Evolutionary conservation across 176 grass and related monocot species (phyloP).

Genomic region (Ensete glaucum): DNA sequence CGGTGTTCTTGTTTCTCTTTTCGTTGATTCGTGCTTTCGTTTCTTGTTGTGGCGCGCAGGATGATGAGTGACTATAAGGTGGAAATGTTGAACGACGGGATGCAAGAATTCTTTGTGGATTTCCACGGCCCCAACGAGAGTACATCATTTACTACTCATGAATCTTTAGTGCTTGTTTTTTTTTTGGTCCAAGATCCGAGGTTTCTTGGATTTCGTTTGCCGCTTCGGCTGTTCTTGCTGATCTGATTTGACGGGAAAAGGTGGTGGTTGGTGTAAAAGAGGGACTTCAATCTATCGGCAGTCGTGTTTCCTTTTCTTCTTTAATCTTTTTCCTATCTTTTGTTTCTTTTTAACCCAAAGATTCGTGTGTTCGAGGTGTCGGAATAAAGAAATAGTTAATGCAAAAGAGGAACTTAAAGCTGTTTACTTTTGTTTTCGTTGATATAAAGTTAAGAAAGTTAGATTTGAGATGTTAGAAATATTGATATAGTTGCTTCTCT

Average conservation of each 20-base stretch:
- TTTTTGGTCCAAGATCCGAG: background rate
- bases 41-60: constrained; percentile 26
- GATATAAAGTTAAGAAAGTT: too few species aligned
- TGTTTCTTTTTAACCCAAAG: too few species aligned
- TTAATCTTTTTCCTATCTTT: background rate
- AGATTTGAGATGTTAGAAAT: background rate
- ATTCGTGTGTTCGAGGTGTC: too few species aligned
- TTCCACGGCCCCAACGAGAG: constrained; percentile 83
- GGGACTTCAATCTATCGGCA: background rate
- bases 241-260: background rate
- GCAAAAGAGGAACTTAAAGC: too few species aligned
- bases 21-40: background rate
- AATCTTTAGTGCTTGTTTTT: background rate
- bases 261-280: background rate
- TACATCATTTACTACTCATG: constrained; percentile 27
- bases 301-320: background rate
- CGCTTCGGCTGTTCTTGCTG: background rate
- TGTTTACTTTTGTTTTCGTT: too few species aligned
- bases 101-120: constrained; percentile 92
- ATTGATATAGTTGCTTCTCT: too few species aligned
- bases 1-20: background rate
- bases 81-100: constrained; percentile 99
- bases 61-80: constrained; percentile 99
- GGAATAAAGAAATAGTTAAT: too few species aligned
- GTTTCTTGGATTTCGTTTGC: background rate